A percentile compares a stretch with the other conserved stretches of the same genome.
Conservation (phyloP, 1,284 basidiomycete species). For the Pyrrhoderma lamaoense region DNA sequence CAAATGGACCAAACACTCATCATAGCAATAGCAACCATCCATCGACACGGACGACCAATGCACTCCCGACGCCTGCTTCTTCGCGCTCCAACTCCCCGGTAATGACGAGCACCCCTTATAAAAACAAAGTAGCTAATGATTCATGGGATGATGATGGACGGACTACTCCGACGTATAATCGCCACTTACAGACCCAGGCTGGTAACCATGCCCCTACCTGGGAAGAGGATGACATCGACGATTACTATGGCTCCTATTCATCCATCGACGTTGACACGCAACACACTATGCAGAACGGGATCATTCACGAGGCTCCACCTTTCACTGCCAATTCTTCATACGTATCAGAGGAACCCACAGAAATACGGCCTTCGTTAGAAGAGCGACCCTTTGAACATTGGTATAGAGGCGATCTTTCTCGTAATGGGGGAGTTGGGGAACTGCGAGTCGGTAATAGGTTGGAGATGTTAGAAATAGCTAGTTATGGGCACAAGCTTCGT, state of each 20-base stretch:
- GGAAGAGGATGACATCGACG: constrained; percentile 6
- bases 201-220: background rate
- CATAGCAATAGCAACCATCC: constrained; percentile 18
- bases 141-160: background rate
- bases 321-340: constrained; percentile 19
- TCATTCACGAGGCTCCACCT: constrained; percentile 14
- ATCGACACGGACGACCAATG: constrained; percentile 22
- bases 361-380: constrained; percentile 51
- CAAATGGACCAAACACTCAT: constrained; percentile 1
- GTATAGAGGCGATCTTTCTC: constrained; percentile 72
- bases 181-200: background rate
- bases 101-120: background rate
- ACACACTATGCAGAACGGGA: constrained; percentile 9
- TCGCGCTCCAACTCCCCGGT: constrained; percentile 34
- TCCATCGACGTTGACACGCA: constrained; percentile 8
- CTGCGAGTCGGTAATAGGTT: constrained; percentile 57
- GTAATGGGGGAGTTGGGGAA: constrained; percentile 76
- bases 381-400: constrained; percentile 76
- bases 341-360: constrained; percentile 22
- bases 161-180: constrained; percentile 8
- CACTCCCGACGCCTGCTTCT: constrained; percentile 28
- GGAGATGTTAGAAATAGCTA: constrained; percentile 79
- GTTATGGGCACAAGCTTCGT: constrained; percentile 55
- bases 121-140: constrained; percentile 18
- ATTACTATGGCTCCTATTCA: constrained; percentile 11